Percentiles rank a stretch among this genome's conserved stretches.
Conservation (phyloP, 495 filamentous ascomycete species). For the Hypomontagnella monticulosa region DNA sequence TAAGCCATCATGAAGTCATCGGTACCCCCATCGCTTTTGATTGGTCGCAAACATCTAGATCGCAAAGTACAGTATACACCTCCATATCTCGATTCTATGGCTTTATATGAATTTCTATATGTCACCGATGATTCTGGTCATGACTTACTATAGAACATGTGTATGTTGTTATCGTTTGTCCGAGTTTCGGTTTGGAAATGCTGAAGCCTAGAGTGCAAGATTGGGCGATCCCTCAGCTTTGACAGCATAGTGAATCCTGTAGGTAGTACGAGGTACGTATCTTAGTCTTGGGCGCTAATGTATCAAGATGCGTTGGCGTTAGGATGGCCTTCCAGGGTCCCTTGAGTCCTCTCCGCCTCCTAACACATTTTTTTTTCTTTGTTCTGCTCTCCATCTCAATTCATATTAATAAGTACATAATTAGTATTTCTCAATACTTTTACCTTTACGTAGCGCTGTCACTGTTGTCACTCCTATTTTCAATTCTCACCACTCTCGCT, state of each 20-base stretch:
- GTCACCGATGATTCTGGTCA: background rate
- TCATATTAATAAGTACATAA: slow-evolving; percentile 23
- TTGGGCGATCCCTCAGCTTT: slow-evolving; percentile 17
- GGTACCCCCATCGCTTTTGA: slow-evolving; percentile 13
- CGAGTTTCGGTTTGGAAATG: slow-evolving; percentile 1
- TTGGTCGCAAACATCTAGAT: slow-evolving; percentile 15
- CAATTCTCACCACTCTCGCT: slow-evolving; percentile 22
- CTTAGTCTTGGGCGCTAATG: slow-evolving; percentile 39
- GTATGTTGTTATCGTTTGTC: background rate
- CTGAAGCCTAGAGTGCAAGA: slow-evolving; percentile 12
- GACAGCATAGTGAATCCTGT: slow-evolving; percentile 6
- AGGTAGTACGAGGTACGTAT: slow-evolving; percentile 35
- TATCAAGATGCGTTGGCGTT: slow-evolving; percentile 43
- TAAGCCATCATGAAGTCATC: slow-evolving; percentile 33
- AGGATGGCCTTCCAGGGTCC: slow-evolving; percentile 37
- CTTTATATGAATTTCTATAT: background rate
- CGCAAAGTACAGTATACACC: slow-evolving; percentile 16
- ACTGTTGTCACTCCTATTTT: slow-evolving; percentile 17
- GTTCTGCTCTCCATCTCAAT: slow-evolving; percentile 19
- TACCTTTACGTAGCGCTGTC: slow-evolving; percentile 19
- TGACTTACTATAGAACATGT: no score
- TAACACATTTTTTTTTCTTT: slow-evolving; percentile 30
- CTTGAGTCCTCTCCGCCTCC: slow-evolving; percentile 19
- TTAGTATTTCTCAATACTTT: slow-evolving; percentile 5
- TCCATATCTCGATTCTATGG: slow-evolving; percentile 10